phyloP scores from a whole-genome alignment of 1,284 basidiomycete genomes.

The Anthracocystis walkeri region DNA sequence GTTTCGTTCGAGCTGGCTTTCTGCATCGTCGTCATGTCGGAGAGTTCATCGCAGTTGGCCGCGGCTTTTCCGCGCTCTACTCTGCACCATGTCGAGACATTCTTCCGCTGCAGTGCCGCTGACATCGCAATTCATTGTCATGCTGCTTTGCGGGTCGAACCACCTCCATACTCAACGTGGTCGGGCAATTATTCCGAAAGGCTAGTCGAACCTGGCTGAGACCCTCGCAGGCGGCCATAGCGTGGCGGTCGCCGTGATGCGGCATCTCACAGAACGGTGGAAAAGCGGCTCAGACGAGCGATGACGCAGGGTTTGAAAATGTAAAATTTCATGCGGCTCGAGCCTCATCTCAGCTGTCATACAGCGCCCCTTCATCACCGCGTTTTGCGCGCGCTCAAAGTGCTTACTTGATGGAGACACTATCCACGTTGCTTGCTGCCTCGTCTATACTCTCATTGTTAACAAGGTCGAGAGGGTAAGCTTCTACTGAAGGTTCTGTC shows the following conservation, averaged over 20 bases:
- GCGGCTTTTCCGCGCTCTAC: background rate
- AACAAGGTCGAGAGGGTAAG: too few relatives aligned
- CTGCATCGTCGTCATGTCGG: too few relatives aligned
- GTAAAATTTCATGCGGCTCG: slow-evolving; percentile 12
- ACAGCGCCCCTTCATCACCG: background rate
- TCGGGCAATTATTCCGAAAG: too few relatives aligned
- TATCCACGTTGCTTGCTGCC: background rate
- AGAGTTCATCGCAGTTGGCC: background rate
- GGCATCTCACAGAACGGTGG: background rate
- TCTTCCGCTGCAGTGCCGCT: background rate
- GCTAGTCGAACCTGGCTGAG: too few relatives aligned
- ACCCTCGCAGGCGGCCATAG: too few relatives aligned
- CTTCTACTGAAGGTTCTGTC: too few relatives aligned
- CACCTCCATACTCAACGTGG: too few relatives aligned
- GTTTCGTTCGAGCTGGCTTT: too few relatives aligned
- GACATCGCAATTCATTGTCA: too few relatives aligned
- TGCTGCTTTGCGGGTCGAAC: too few relatives aligned
- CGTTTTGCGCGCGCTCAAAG: too few relatives aligned
- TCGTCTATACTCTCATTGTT: background rate
- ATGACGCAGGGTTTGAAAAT: slow-evolving; percentile 22
- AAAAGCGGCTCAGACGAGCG: background rate
- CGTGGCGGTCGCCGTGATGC: background rate
- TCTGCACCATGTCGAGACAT: too few relatives aligned
- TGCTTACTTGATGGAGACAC: slow-evolving; percentile 8
- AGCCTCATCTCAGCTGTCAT: slow-evolving; percentile 12